Evolutionary conservation across 2,329 filamentous ascomycete species (phyloP).

Genomic region (Fonsecaea pugnacius): DNA sequence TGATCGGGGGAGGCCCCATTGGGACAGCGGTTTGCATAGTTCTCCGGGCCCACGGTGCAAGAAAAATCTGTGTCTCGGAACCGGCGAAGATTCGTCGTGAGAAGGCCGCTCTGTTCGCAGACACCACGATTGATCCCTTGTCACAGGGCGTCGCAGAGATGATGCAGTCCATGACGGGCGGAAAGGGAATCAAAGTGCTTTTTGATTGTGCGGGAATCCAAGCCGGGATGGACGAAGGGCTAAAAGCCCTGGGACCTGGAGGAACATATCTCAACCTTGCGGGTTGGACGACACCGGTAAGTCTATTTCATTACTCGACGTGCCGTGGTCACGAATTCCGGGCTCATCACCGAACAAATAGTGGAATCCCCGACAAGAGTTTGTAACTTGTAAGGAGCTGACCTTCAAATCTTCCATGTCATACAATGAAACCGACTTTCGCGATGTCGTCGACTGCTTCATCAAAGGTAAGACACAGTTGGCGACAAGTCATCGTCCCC

Average conservation of each 20-base stretch:
- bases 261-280: constrained; percentile 44
- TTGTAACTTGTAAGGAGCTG: too few relatives aligned
- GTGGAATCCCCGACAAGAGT: too few relatives aligned
- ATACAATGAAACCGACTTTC: too few relatives aligned
- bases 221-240: constrained; percentile 39
- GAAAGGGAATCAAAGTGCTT: constrained; percentile 40
- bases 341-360: not conserved
- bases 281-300: constrained; percentile 40
- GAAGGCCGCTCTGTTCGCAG: constrained; percentile 4
- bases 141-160: constrained; percentile 34
- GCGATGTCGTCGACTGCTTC: too few relatives aligned
- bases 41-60: constrained; percentile 8
- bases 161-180: constrained; percentile 38
- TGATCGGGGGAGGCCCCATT: constrained; percentile 23
- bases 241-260: constrained; percentile 39
- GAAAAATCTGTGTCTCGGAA: constrained; percentile 16
- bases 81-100: constrained; percentile 2
- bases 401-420: too few relatives aligned
- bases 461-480: too few relatives aligned
- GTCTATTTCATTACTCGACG: too few relatives aligned
- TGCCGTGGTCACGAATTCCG: too few relatives aligned
- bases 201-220: constrained; percentile 43
- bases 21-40: not conserved
- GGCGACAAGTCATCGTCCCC: too few relatives aligned
- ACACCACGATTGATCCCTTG: constrained; percentile 5